Evolutionary conservation across 2,329 filamentous ascomycete genomes (phyloP), one percentile per base, ranked within the genome.

Genomic region (Herpomyces periplanetae): DNA sequence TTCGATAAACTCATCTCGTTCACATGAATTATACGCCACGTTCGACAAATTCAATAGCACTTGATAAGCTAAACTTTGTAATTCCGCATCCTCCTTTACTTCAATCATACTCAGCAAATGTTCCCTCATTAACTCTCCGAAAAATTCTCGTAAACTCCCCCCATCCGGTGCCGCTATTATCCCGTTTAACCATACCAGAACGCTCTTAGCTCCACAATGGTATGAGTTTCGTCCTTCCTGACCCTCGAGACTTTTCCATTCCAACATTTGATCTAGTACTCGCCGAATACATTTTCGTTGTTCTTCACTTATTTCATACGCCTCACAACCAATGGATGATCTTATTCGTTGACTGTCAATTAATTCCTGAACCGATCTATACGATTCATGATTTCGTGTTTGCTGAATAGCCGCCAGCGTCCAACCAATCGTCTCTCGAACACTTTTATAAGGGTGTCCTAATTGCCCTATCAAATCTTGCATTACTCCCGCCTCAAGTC

Each of bases 21-120:
- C 66, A 22, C 73, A 71, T 13, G 59, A 52, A 2, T 66, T 60
- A 41, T 88, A 75, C 0, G 80, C 73, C 22, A 96, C 69, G 35
- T 96, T 96, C 7, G 80, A 71, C 8, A 96, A 45, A 33, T 96
- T 75, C 4, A 75, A 63, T 44, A 91, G 96, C 16, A 96, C 80
- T 32, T 87, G 71, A 34, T 91, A 96, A 0, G 80, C 75, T 5
- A 88, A 50, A 5, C 65, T 62, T 46, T 88, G 84, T 2, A 96
- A 50, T 37, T 96, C 84, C 0, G 69, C 71, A 31, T 96, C 80
- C 37, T 96, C 80, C 37, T 91, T 91, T 35, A 96, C 69, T 33
- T 96, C 80, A 75, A 96, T 96, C 80, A 96, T 96, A 44, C 96
- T 73, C 20, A 96, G 44, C 7, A 96, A 52, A 35, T 88, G 66